Base-by-base conservation (phyloP, 106 monocot species). In the Apostasia ramifera region DNA sequence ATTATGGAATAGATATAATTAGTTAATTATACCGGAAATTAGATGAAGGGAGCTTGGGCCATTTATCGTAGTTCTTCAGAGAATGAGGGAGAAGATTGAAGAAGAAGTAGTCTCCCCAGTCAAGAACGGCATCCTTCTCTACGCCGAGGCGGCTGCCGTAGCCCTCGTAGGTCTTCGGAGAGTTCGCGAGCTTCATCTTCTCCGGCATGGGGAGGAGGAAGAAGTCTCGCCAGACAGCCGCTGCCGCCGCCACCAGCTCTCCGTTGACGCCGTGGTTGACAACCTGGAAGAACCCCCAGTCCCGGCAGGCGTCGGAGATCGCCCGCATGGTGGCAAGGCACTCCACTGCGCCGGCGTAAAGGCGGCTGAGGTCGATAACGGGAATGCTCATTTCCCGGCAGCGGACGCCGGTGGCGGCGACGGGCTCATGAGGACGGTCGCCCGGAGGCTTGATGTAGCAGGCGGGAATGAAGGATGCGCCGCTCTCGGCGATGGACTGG, bases 31-130 rank as follows among this genome's bases (percentile, higher is more conserved):
- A 26, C 26, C 26, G 26, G 26, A 26, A 26, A 26, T 26, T 26
- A 50, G 50, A 43, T 40, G 71, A 7, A 50, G 86, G 86, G 37
- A 75, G 66, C 3, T 74, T 55, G 6, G 86, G 90, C 90, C 90
- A 90, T 57, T 81, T 86, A 47, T 71, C 43, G 14, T 57, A 68
- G 76, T 74, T 63, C 70, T 72, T 80, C 53, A 69, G 49, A 6
- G 72, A 63, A 2, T 14, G 2, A 2, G 86, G 90, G 2, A 62
- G 72, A 59, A 78, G 51, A 61, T 78, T 66, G 70, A 90, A 81
- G 76, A 72, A 90, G 73, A 59, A 90, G 78, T 86, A 90, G 75
- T 90, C 90, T 40, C 90, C 90, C 90, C 90, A 90, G 53, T 90
- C 90, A 37, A 90, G 82, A 52, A 67, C 63, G 53, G 81, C 86